Conservation (phyloP, 768 basidiomycete species). For the Xanthoconium purpureum region DNA sequence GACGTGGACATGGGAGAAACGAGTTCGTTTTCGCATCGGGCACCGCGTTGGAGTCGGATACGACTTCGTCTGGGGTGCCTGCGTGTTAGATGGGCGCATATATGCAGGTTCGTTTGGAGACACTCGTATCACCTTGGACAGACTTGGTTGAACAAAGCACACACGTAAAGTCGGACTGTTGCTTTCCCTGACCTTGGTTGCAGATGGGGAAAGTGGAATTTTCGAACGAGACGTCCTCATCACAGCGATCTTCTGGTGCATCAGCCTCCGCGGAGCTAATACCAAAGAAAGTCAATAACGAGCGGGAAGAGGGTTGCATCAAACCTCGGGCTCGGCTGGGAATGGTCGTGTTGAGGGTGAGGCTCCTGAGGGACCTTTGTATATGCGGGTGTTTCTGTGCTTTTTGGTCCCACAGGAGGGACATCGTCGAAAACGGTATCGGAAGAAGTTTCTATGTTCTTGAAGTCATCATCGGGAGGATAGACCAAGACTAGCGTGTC, state of each 20-base stretch:
- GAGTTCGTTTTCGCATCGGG: neutral
- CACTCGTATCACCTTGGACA: slow-evolving; percentile 21
- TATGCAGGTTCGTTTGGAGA: slow-evolving; percentile 3
- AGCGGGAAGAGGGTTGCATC: neutral
- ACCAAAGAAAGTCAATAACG: slow-evolving; percentile 11
- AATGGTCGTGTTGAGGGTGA: neutral
- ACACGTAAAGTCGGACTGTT: slow-evolving; percentile 16
- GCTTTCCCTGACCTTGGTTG: slow-evolving; percentile 9
- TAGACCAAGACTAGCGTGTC: slow-evolving; percentile 22
- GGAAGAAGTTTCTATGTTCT: slow-evolving; percentile 20
- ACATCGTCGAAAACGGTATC: slow-evolving; percentile 21
- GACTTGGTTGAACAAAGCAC: slow-evolving; percentile 17
- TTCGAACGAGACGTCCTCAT: neutral
- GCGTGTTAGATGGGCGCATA: slow-evolving; percentile 23
- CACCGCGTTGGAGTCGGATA: neutral
- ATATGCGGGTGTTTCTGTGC: slow-evolving; percentile 12
- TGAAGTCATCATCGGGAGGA: slow-evolving; percentile 1
- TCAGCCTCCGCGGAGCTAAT: slow-evolving; percentile 5
- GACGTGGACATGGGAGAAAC: neutral
- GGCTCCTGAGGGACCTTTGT: slow-evolving; percentile 2
- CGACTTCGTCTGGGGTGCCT: slow-evolving; percentile 7
- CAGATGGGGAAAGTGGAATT: slow-evolving; percentile 9
- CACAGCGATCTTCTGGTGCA: neutral
- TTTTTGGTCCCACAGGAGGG: neutral
- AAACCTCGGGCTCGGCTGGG: slow-evolving; percentile 15